Base-by-base conservation (phyloP, 2,329 filamentous ascomycete genomes). In the Penicillium capsulatum region DNA sequence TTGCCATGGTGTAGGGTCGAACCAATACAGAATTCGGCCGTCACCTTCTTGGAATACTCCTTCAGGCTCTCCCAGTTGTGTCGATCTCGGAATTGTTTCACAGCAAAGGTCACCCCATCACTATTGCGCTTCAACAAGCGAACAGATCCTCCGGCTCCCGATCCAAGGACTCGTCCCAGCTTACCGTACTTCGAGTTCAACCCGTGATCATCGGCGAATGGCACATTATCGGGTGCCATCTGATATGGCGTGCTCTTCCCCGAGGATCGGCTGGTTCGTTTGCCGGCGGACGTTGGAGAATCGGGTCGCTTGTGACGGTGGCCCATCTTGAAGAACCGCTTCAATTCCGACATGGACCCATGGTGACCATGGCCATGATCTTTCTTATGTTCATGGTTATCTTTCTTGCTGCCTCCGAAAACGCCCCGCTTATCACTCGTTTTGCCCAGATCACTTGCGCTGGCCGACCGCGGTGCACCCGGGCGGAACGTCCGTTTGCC, bases 41-140 rank as follows among this genome's bases (percentile, higher is more conserved):
- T 98, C 32, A 98, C 81, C 64, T 98, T 98, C 68, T 98, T 98
- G 53, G 89, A 87, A 59, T 98, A 98, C 53, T 97, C 92, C 57
- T 86, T 88, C 61, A 96, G 86, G 1, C 84, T 87, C 67, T 98
- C 92, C 67, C 96, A 95, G 0, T 85, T 82, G 66, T 98, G 91
- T 22, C 88, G 81, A 38, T 91, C 82, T 37, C 92, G 77, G 68
- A 98, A 98, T 61, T 98, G 91, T 67, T 98, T 98, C 37, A 97
- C 92, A 1, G 92, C 92, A 65, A 98, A 98, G 0, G 94, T 92
- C 5, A 87, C 88, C 17, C 85, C 85, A 59, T 98, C 92, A 48
- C 87, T 90, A 58, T 83, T 91, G 45, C 92, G 80, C 71, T 92
- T 96, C 83, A 98, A 88, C 35, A 98, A 69, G 50, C 91, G 80